Percentiles rank a stretch among this genome's conserved stretches.
These are phyloP conservation scores for Amphibolis antarctica DNA, from an alignment of 106 monocot species.

Conservation along the genomic window DNA sequence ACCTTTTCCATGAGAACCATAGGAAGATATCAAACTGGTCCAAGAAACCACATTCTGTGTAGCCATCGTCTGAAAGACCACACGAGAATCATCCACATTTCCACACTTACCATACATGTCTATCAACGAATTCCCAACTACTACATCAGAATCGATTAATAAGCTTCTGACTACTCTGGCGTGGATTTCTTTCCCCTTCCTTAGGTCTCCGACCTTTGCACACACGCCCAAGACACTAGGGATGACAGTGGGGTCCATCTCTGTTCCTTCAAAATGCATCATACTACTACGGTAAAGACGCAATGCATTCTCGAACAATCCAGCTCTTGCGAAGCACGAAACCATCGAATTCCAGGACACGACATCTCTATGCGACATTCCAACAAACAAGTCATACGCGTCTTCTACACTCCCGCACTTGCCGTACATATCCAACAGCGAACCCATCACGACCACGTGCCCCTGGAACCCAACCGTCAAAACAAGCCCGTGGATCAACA, in stretches of 20 bases:
- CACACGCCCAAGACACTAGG: slow-evolving; percentile 52
- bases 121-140: slow-evolving; percentile 39
- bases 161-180: slow-evolving; percentile 26
- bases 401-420: slow-evolving; percentile 30
- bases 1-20: slow-evolving; percentile 39
- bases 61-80: slow-evolving; percentile 32
- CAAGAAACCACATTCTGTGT: slow-evolving; percentile 29
- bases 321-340: slow-evolving; percentile 27
- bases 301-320: slow-evolving; percentile 15
- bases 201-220: slow-evolving; percentile 33
- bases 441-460: slow-evolving; percentile 30
- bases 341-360: slow-evolving; percentile 58
- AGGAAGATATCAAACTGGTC: slow-evolving; percentile 54
- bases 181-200: slow-evolving; percentile 52
- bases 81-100: slow-evolving; percentile 16
- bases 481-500: slow-evolving; percentile 28
- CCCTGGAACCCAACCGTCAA: slow-evolving; percentile 20
- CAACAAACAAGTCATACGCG: slow-evolving; percentile 34
- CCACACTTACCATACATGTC: slow-evolving; percentile 72
- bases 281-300: slow-evolving; percentile 11
- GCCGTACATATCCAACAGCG: slow-evolving; percentile 55
- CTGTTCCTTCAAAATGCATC: slow-evolving; percentile 14
- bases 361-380: slow-evolving; percentile 31
- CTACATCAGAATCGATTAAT: slow-evolving; percentile 17
- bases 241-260: slow-evolving; percentile 29